Evolutionary conservation across 73 alveolate genomes (phyloP), one percentile per base, ranked within the genome.

Genomic region (Urostyla sp.): DNA sequence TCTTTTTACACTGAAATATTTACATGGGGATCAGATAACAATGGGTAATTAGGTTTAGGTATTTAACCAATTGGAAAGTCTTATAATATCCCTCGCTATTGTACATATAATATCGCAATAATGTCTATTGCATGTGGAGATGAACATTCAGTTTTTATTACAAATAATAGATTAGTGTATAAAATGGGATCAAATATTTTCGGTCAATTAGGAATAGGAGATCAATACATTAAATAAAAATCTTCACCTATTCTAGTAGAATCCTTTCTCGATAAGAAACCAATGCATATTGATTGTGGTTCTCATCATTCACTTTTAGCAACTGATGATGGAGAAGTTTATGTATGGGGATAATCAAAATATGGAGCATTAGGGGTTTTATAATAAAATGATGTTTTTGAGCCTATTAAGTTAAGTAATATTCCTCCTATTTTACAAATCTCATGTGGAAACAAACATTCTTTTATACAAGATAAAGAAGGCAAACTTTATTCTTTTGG

Each of bases 171-270:
- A 20, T 55, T 85, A 27, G 75, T 91, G 10, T 91, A 88, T 43
- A 23, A 94, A 11, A 88, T 91, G 95, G 97, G 97, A 16, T 57
- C 50, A 26, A 91, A 91, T 67, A 55, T 30, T 16, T 73, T 83
- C n/a, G 97, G 97, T 7, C 73, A 91, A 75, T 85, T 91, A 15
- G 97, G 97, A 24, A 75, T 88, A 38, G 77, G 85, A 7, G 89
- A 84, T 31, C 49, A 40, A 11, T 31, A 40, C 28, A 48, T 86
- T 30, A 53, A 40, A 32, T 44, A 58, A 10, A 82, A 88, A 38
- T 73, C 66, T 31, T 59, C 91, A 7, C 95, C 95, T 34, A 57
- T 76, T 15, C 73, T 87, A 24, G 88, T 86, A 8, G 92, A 87
- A 72, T 18, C 58, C 32, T 20, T 90, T 8, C 54, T 85, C 38